A percentile compares a stretch with the other conserved stretches of the same genome.
phyloP scores from a whole-genome alignment of 352 stramenopile species.

The Poterioochromonas sp. region DNA sequence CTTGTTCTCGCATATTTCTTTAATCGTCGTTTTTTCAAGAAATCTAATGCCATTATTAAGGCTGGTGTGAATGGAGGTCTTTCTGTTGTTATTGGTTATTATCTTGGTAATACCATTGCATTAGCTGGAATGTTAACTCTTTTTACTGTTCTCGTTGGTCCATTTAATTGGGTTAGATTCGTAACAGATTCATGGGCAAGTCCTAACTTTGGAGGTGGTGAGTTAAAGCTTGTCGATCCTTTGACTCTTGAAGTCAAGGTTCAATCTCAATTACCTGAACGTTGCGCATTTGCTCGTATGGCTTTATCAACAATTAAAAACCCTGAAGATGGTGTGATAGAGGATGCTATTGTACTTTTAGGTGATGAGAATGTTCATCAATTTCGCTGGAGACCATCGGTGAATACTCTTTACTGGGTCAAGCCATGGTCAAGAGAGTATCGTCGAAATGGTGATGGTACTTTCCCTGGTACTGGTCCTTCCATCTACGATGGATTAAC shows the following conservation, averaged over 20 bases:
- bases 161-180: background rate
- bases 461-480: constrained; percentile 1
- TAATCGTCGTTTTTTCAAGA: too few species aligned
- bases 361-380: background rate
- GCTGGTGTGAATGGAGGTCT: too few species aligned
- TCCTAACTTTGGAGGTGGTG: background rate
- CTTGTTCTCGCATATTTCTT: too few species aligned
- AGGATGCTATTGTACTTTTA: background rate
- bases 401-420: background rate
- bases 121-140: too few species aligned
- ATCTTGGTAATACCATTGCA: too few species aligned
- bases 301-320: background rate
- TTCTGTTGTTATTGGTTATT: too few species aligned
- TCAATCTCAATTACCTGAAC: background rate
- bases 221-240: constrained; percentile 5
- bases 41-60: too few species aligned
- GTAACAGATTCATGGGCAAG: background rate
- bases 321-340: background rate
- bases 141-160: too few species aligned
- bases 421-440: background rate
- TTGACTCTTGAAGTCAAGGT: background rate
- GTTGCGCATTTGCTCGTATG: background rate
- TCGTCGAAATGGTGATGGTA: background rate
- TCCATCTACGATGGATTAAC: background rate
- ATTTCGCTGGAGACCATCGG: background rate